Percentiles rank a stretch among this genome's conserved stretches.
Evolutionary conservation across 768 basidiomycete species (phyloP).

Genomic region (Lactarius sanguifluus): DNA sequence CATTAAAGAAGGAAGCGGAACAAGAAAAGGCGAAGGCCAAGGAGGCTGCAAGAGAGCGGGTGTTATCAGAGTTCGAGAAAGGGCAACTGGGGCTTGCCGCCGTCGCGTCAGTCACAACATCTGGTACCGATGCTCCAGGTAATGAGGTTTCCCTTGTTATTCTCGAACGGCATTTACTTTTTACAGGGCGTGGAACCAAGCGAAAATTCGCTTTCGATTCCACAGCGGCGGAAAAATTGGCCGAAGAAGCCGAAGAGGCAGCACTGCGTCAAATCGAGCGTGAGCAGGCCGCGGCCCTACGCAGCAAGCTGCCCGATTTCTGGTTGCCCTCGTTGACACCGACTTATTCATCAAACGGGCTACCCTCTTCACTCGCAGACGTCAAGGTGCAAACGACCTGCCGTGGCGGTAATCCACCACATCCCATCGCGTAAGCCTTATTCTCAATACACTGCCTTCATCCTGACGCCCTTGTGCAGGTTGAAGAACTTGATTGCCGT

Average conservation of each 20-base stretch:
- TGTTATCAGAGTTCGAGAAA: conserved; percentile 86
- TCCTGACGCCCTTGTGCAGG: conserved; percentile 42
- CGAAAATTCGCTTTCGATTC: conserved; percentile 86
- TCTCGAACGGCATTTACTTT: not conserved
- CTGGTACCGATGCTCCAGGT: conserved; percentile 42
- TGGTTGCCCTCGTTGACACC: conserved; percentile 96
- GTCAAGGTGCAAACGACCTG: conserved; percentile 89
- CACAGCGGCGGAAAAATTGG: conserved; percentile 64
- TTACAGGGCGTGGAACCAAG: conserved; percentile 60
- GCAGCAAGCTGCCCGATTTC: conserved; percentile 91
- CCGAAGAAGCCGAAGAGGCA: conserved; percentile 83
- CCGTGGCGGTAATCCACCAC: conserved; percentile 73
- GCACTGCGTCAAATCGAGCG: conserved; percentile 80
- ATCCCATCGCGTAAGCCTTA: conserved; percentile 67
- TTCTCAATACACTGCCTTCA: conserved; percentile 9
- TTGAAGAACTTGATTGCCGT: conserved; percentile 82
- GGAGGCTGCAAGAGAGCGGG: conserved; percentile 81
- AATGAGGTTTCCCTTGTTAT: conserved; percentile 33
- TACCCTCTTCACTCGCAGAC: conserved; percentile 67
- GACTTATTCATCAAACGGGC: conserved; percentile 62
- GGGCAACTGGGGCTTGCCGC: conserved; percentile 73
- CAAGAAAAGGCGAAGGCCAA: conserved; percentile 68
- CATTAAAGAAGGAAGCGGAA: conserved; percentile 75
- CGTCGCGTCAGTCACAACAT: conserved; percentile 41
- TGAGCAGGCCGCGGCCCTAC: conserved; percentile 82